phyloP scores from a whole-genome alignment of 2,329 filamentous ascomycete genomes.

The Fusarium pininemorale region DNA sequence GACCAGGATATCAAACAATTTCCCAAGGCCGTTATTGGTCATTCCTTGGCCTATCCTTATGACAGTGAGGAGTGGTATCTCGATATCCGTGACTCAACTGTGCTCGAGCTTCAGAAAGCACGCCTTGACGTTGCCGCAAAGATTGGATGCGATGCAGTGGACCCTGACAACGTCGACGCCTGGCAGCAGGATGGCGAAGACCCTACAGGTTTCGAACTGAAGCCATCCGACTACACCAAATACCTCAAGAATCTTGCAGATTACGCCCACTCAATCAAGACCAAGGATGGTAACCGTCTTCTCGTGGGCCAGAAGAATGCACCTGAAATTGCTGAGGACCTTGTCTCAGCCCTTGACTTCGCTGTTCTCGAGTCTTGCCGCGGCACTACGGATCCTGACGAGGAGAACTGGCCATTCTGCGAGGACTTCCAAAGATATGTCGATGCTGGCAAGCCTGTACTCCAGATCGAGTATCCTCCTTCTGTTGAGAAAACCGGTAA shows the following conservation, averaged over 20 bases:
- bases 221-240: constrained; percentile 40
- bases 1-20: constrained; percentile 42
- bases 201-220: constrained; percentile 44
- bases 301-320: constrained; percentile 50
- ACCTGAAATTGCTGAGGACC: constrained; percentile 37
- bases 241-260: constrained; percentile 44
- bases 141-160: constrained; percentile 47
- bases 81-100: constrained; percentile 39
- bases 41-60: constrained; percentile 39
- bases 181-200: constrained; percentile 42
- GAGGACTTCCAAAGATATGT: constrained; percentile 44
- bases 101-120: constrained; percentile 45
- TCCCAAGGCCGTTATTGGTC: constrained; percentile 37
- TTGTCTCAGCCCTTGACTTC: constrained; percentile 45
- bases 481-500: constrained; percentile 38
- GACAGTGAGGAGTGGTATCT: constrained; percentile 44
- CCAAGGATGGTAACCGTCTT: constrained; percentile 36
- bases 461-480: constrained; percentile 49
- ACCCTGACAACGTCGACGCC: constrained; percentile 49
- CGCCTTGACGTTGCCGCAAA: constrained; percentile 42
- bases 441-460: constrained; percentile 44
- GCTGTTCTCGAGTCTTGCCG: constrained; percentile 50
- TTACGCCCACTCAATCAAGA: constrained; percentile 44
- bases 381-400: constrained; percentile 32
- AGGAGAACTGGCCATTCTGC: constrained; percentile 41